A percentile compares a stretch with the other conserved stretches of the same genome.
Evolutionary conservation across 2,329 filamentous ascomycete species (phyloP).

Genomic region (Aaosphaeria arxii): DNA sequence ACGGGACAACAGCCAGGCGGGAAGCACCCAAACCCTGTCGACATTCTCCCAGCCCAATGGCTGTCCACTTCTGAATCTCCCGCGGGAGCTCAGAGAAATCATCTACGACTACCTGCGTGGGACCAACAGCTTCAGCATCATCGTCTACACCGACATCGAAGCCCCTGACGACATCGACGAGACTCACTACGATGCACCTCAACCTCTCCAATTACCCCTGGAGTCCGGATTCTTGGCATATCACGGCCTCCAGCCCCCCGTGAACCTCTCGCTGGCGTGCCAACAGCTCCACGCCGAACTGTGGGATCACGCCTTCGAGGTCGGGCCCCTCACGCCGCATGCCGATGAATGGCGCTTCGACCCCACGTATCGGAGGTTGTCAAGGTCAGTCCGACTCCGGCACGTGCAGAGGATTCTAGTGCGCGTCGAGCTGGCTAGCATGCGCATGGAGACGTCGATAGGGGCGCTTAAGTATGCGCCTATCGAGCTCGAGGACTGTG

Average conservation of each 20-base stretch:
- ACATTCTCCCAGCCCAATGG: too few species aligned
- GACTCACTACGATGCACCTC: background rate
- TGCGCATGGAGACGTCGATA: constrained; percentile 1
- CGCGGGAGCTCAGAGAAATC: constrained; percentile 8
- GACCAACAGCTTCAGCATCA: background rate
- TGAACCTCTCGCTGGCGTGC: constrained; percentile 4
- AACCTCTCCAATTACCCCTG: background rate
- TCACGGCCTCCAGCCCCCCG: constrained; percentile 3
- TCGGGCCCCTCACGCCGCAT: constrained; percentile 7
- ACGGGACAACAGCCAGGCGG: too few species aligned
- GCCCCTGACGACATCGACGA: background rate
- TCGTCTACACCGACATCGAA: background rate
- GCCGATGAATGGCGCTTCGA: constrained; percentile 3
- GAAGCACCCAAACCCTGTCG: too few species aligned
- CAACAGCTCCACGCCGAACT: constrained; percentile 5
- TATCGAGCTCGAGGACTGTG: constrained; percentile 5
- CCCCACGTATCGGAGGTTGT: constrained; percentile 4
- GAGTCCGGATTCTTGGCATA: constrained; percentile 3
- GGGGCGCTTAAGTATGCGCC: constrained; percentile 2
- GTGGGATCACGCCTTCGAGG: constrained; percentile 5
- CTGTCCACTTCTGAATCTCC: constrained; percentile 4
- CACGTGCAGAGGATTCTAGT: constrained; percentile 3
- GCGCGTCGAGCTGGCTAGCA: constrained; percentile 2
- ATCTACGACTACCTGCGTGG: constrained; percentile 3
- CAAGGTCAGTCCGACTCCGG: background rate